These are phyloP conservation scores for Macadamia integrifolia DNA, from an alignment of 164 flowering plant genomes.

Conservation along the genomic window DNA sequence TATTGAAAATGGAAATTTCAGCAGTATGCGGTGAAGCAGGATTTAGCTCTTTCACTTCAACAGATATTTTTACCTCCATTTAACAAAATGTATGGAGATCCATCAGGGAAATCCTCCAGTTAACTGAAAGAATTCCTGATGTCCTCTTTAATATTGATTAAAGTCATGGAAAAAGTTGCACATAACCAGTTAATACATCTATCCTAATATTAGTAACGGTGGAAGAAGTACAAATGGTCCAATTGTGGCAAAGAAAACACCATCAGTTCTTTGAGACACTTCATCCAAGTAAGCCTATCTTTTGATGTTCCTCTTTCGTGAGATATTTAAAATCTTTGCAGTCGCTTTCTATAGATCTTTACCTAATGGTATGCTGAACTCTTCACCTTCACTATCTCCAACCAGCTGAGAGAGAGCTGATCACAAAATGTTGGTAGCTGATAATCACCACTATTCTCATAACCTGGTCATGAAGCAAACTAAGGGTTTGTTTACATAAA, in stretches of 20 bases:
- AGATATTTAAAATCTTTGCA: constrained; percentile 55
- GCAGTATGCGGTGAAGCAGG: no score
- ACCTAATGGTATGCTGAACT: constrained; percentile 74
- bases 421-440: neutral
- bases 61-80: no score
- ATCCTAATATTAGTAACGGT: constrained; percentile 69
- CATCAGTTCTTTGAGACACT: constrained; percentile 87
- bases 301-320: constrained; percentile 90
- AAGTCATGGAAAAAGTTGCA: constrained; percentile 78
- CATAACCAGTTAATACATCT: constrained; percentile 82
- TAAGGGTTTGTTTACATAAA: neutral
- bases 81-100: no score
- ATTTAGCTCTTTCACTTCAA: no score
- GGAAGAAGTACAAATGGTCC: constrained; percentile 82
- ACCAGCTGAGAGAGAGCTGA: neutral
- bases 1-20: no score
- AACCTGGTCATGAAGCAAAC: neutral
- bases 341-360: constrained; percentile 71
- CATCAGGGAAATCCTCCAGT: neutral
- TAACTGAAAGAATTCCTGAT: neutral
- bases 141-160: neutral
- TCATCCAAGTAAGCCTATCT: constrained; percentile 75
- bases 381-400: constrained; percentile 47
- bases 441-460: neutral
- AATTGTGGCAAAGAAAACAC: constrained; percentile 73